Conservation (phyloP, 2,329 filamentous ascomycete species). For the Dryadomyces sulphureus region DNA sequence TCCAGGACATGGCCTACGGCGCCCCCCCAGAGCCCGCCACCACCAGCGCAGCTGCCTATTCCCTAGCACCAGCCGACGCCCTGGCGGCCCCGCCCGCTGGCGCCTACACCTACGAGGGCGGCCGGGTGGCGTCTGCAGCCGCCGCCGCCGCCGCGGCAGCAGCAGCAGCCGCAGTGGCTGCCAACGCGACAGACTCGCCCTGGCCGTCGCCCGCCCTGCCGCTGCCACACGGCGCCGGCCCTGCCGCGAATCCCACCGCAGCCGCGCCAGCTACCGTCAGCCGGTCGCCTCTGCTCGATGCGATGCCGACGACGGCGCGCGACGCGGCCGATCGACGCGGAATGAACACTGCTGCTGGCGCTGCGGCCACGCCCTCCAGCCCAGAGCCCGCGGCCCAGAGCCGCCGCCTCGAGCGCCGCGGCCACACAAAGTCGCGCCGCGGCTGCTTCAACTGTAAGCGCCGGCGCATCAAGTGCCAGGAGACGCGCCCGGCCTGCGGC, state of each 20-base stretch:
- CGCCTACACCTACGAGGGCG: not conserved
- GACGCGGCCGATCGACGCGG: too few species aligned
- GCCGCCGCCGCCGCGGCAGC: not conserved
- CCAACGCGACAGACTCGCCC: not conserved
- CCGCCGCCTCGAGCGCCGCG: conserved; percentile 36
- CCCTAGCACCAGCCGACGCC: not conserved
- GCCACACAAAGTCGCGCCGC: conserved; percentile 50
- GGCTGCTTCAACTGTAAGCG: conserved; percentile 56
- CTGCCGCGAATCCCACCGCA: not conserved
- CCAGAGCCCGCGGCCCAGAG: conserved; percentile 9
- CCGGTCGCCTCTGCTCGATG: not conserved
- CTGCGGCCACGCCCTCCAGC: not conserved
- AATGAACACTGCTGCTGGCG: too few species aligned
- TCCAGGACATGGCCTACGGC: too few species aligned
- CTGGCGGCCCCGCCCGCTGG: not conserved
- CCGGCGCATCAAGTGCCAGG: conserved; percentile 54
- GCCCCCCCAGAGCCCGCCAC: not conserved
- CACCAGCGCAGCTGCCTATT: not conserved
- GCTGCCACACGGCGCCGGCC: not conserved
- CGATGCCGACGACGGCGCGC: too few species aligned
- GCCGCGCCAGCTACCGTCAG: not conserved
- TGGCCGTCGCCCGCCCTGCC: not conserved
- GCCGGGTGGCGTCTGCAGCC: not conserved
- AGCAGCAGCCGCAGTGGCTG: not conserved
- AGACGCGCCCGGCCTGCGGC: conserved; percentile 46